Percentiles rank a stretch among this genome's conserved stretches.
These are phyloP conservation scores for Sporothrix curviconia DNA, from an alignment of 2,329 filamentous ascomycete species.

Conservation along the genomic window DNA sequence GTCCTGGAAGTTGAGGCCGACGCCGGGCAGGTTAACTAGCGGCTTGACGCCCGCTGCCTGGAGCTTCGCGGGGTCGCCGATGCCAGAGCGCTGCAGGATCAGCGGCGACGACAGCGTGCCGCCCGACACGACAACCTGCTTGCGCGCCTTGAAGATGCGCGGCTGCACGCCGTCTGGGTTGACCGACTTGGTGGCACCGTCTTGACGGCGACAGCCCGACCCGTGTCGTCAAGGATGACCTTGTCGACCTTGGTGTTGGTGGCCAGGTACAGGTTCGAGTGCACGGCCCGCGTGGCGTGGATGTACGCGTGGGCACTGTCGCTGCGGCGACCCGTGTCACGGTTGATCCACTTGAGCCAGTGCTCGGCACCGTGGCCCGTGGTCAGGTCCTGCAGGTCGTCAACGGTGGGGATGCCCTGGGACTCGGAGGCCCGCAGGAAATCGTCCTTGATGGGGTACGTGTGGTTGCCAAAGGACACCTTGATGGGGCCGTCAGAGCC, in stretches of 20 bases:
- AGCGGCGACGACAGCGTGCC: constrained; percentile 68
- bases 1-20: constrained; percentile 71
- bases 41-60: constrained; percentile 61
- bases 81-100: constrained; percentile 68
- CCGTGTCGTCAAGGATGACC: constrained; percentile 61
- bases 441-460: constrained; percentile 75
- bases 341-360: constrained; percentile 66
- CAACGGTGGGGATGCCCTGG: constrained; percentile 67
- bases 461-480: constrained; percentile 74
- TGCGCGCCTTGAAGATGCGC: constrained; percentile 58
- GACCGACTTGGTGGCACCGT: constrained; percentile 57
- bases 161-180: constrained; percentile 42
- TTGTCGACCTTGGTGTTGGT: constrained; percentile 75
- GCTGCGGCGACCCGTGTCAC: constrained; percentile 61
- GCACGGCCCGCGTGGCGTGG: constrained; percentile 64
- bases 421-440: constrained; percentile 67
- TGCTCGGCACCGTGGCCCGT: constrained; percentile 69
- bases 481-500: constrained; percentile 77
- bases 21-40: constrained; percentile 63
- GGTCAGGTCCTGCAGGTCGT: constrained; percentile 67
- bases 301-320: constrained; percentile 74
- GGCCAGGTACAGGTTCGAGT: constrained; percentile 65
- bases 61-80: constrained; percentile 67
- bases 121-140: constrained; percentile 66
- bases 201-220: constrained; percentile 63